Evolutionary conservation across 1,139 yeast species (phyloP), one percentile per base, ranked within the genome.

Genomic region (Komagataea norvegica): DNA sequence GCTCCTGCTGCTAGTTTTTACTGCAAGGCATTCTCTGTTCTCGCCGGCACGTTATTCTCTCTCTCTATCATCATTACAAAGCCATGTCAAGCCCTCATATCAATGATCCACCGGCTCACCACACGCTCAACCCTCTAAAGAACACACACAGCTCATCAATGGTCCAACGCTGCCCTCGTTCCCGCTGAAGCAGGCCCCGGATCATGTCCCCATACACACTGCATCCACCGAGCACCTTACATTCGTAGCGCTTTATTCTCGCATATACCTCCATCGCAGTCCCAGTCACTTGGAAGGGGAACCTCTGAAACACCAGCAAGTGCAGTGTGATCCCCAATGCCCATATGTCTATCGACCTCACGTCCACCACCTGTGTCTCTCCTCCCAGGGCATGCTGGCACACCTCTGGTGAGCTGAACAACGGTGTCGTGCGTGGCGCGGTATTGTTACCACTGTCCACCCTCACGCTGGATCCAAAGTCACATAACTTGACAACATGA

Each of bases 401-500:
- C 8, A 23, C 16, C 26, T 43, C 47, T 4, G 47, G 47, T 3
- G 42, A 11, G 2, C 24, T 27, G 21, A 39, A 43, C 11, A 37
- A 34, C 8, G 48, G 48, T 3, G 48, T 44, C 6, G 34, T 29
- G 3, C 25, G 7, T n/a, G 14, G 14, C 26, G 7, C 13, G 14
- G 14, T 24, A 11, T 24, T n/a, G 14, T n/a, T 14, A 24, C 24
- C 18, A 4, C 17, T 15, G 14, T 21, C 26, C 6, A 23, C 18
- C 6, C 16, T 5, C 7, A 38, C 10, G 8, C 43, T 33, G 6
- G 48, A 45, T 1, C 48, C 48, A 26, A 45, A 45, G 21, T 45
- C 48, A 34, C 41, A 36, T 0, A 45, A 25, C 9, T 44, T 45
- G 6, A 41, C 14, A 6, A 5, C 9, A 9, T 17, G 17, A 8